phyloP scores from a whole-genome alignment of 495 filamentous ascomycete species.

The Daldinia decipiens region DNA sequence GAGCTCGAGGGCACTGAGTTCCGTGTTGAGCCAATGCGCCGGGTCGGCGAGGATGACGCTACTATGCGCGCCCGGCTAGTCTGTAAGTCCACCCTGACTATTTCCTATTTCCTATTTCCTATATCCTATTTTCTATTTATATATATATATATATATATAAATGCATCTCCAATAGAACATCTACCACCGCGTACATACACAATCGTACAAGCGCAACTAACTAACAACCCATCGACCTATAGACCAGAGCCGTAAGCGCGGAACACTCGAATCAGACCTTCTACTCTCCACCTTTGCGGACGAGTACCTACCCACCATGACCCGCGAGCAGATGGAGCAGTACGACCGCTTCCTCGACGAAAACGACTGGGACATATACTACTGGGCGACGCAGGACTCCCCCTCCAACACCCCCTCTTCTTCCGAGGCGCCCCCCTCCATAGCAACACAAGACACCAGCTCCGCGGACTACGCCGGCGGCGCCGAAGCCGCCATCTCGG shows the following conservation, averaged over 20 bases:
- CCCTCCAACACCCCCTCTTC: conserved; percentile 33
- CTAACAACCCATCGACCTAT: conserved; percentile 14
- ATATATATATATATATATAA: too few relatives aligned
- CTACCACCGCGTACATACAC: background rate
- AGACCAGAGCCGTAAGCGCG: conserved; percentile 98
- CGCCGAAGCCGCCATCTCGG: conserved; percentile 50
- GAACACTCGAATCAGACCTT: conserved; percentile 94
- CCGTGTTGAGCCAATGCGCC: conserved; percentile 85
- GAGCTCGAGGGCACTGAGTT: conserved; percentile 91
- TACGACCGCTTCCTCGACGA: conserved; percentile 97
- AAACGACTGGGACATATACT: conserved; percentile 99
- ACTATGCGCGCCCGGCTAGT: conserved; percentile 91
- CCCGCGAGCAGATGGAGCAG: conserved; percentile 73
- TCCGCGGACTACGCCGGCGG: conserved; percentile 48
- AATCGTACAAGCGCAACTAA: conserved; percentile 1
- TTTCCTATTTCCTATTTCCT: too few relatives aligned
- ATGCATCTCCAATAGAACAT: too few relatives aligned
- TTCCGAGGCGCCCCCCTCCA: conserved; percentile 52
- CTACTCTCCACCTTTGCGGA: conserved; percentile 96
- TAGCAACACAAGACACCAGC: conserved; percentile 49
- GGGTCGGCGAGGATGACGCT: conserved; percentile 78
- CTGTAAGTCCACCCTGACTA: conserved; percentile 66
- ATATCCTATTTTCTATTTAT: background rate
- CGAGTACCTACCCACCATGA: conserved; percentile 77
- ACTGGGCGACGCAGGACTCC: conserved; percentile 97